Conservation (phyloP, 2,329 filamentous ascomycete genomes). For the Alternaria burnsii region DNA sequence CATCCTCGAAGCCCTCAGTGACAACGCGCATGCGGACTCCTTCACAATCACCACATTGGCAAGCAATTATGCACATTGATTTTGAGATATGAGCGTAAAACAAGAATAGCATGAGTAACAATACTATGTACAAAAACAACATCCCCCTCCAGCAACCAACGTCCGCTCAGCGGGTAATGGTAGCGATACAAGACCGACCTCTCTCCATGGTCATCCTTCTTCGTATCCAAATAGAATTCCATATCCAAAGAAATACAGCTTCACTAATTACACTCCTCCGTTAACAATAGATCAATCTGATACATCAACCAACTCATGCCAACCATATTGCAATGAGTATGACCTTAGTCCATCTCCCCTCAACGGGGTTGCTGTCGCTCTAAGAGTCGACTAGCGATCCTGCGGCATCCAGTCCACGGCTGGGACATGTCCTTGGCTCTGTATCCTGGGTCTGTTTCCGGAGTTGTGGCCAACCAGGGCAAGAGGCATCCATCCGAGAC, state of each 20-base stretch:
- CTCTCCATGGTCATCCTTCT: slow-evolving; percentile 11
- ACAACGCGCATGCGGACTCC: too few relatives aligned
- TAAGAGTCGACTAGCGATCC: slow-evolving; percentile 27
- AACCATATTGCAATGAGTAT: slow-evolving; percentile 37
- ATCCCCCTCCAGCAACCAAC: slow-evolving; percentile 6
- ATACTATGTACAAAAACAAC: slow-evolving; percentile 8
- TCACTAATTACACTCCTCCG: slow-evolving; percentile 18
- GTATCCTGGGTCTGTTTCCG: slow-evolving; percentile 27
- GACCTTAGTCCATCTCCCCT: slow-evolving; percentile 31
- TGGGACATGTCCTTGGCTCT: slow-evolving; percentile 33
- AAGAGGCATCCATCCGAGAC: slow-evolving; percentile 34
- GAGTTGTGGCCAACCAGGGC: slow-evolving; percentile 22
- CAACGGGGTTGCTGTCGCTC: slow-evolving; percentile 27
- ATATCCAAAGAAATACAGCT: slow-evolving; percentile 19
- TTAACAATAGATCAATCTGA: slow-evolving; percentile 33
- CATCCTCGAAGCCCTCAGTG: background rate
- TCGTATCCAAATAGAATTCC: background rate
- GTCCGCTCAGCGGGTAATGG: slow-evolving; percentile 12
- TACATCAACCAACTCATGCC: slow-evolving; percentile 38
- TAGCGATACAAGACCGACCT: slow-evolving; percentile 20
- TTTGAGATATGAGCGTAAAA: background rate
- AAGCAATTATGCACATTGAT: background rate
- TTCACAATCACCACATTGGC: background rate
- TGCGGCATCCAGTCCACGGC: slow-evolving; percentile 35
- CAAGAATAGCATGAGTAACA: background rate